Base-by-base conservation (phyloP, 345 rosid genomes). In the Eucalyptus sp. region DNA sequence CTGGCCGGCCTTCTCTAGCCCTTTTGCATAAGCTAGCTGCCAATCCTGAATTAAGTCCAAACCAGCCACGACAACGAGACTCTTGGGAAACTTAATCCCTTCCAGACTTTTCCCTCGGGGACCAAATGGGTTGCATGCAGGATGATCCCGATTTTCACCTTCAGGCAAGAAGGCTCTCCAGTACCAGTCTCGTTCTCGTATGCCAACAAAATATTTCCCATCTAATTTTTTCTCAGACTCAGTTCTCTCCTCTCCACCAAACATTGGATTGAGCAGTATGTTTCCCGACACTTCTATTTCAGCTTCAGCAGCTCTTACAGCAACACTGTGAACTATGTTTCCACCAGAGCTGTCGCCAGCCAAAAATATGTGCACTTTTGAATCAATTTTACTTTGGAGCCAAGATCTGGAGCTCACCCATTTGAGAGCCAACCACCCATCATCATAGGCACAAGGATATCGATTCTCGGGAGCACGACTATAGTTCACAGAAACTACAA, bases 341-440 rank as follows among this genome's bases (percentile, higher is more conserved):
- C 99, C 99, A 18, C 99, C 99, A 0, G 98, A 96, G 90, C 99
- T 97, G 91, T 97, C 99, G 8, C 99, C 99, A 16, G 95, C 99
- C 91, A 97, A 91, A 92, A 92, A 97, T 41, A 96, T 90, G 90
- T 94, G 96, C 92, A 94, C 96, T 91, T 95, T 95, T 3, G 96
- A 92, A 90, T 95, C 97, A 79, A 89, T 91, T 93, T 93, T 92
- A 88, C 97, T 96, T 89, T 90, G 90, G 58, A 96, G 99, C 98
- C 99, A 97, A 16, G 96, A 20, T 87, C 96, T 94, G 2, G 98
- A 92, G 87, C 90, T 94, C 13, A 94, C 98, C 99, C 99, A 97
- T 29, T 93, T 90, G 18, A 97, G 95, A 90, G 96, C 97, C 14
- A 93, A 87, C 97, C 97, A 97, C 27, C 99, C 99, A 91, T 97